Percentiles rank a stretch among this genome's conserved stretches.
Conservation (phyloP, 169 alveolate species). For the Plasmodium coatneyi region DNA sequence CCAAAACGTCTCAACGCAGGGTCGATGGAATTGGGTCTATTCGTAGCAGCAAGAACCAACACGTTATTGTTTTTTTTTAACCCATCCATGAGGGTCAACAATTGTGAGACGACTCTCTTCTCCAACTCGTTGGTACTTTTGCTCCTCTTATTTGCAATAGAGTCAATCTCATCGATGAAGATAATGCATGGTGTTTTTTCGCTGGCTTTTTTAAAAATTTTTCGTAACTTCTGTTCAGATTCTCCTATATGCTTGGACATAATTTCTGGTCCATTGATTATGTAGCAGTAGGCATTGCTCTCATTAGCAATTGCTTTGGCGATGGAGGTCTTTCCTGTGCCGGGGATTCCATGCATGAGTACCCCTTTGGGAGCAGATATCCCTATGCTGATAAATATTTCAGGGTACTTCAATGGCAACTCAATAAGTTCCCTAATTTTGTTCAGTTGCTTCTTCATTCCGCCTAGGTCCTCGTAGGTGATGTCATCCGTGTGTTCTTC, state of each 20-base stretch:
- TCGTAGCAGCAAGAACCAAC: slow-evolving; percentile 94
- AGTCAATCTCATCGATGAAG: slow-evolving; percentile 94
- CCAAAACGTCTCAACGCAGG: slow-evolving; percentile 92
- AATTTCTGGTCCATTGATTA: slow-evolving; percentile 86
- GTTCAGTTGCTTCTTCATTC: slow-evolving; percentile 83
- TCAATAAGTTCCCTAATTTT: slow-evolving; percentile 86
- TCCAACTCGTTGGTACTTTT: slow-evolving; percentile 83
- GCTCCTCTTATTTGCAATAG: slow-evolving; percentile 91
- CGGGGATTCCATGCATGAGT: slow-evolving; percentile 89
- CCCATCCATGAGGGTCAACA: slow-evolving; percentile 91
- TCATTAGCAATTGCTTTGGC: slow-evolving; percentile 90
- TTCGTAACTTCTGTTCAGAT: slow-evolving; percentile 89
- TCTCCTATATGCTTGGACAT: slow-evolving; percentile 90
- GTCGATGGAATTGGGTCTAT: slow-evolving; percentile 91
- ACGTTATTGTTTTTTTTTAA: slow-evolving; percentile 82
- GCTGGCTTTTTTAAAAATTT: slow-evolving; percentile 84
- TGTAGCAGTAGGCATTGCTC: slow-evolving; percentile 83
- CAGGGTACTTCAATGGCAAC: slow-evolving; percentile 86
- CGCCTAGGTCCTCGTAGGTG: slow-evolving; percentile 86
- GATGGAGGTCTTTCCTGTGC: slow-evolving; percentile 88
- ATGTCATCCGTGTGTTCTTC: slow-evolving; percentile 82
- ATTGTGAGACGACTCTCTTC: slow-evolving; percentile 88
- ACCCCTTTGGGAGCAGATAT: slow-evolving; percentile 89
- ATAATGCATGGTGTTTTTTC: slow-evolving; percentile 86
- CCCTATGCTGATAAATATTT: slow-evolving; percentile 86